These are phyloP conservation scores for Ceratocystis albifundus DNA, from an alignment of 2,329 filamentous ascomycete genomes.

Conservation along the genomic window DNA sequence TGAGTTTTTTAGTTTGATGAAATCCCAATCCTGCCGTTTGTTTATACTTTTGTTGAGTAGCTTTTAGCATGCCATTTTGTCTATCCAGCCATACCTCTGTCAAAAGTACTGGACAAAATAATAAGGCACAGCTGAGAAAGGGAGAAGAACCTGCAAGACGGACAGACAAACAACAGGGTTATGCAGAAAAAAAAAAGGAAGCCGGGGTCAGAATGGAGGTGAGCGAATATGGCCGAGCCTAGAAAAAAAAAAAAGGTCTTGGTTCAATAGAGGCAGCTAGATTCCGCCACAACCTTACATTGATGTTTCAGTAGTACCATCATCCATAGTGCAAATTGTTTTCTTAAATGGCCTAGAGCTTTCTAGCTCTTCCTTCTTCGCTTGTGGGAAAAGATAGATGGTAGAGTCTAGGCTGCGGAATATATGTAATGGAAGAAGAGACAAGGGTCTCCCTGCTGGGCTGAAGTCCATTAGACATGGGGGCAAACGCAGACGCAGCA, in stretches of 20 bases:
- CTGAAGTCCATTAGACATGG: not conserved
- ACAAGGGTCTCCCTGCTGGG: not conserved
- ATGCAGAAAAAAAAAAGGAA: no score
- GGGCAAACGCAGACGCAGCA: not conserved
- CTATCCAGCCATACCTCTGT: no score
- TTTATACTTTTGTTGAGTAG: no score
- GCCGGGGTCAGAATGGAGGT: not conserved
- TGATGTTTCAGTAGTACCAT: no score
- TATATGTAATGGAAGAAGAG: not conserved
- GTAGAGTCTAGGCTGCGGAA: not conserved
- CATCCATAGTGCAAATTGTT: no score
- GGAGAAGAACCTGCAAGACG: no score
- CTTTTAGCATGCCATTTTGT: no score
- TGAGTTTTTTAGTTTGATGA: no score
- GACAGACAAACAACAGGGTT: no score
- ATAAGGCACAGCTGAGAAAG: no score
- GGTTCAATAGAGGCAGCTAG: not conserved
- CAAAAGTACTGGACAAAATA: no score
- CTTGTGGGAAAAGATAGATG: not conserved
- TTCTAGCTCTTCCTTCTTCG: slow-evolving; percentile 1
- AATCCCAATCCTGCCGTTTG: no score
- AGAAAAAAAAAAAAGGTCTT: not conserved
- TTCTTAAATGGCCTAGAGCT: not conserved
- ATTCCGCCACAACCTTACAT: not conserved
- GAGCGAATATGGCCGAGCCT: not conserved